These are phyloP conservation scores for Phlyctochytrium arcticum DNA, from an alignment of 192 early-diverging fungal genomes.

Conservation along the genomic window DNA sequence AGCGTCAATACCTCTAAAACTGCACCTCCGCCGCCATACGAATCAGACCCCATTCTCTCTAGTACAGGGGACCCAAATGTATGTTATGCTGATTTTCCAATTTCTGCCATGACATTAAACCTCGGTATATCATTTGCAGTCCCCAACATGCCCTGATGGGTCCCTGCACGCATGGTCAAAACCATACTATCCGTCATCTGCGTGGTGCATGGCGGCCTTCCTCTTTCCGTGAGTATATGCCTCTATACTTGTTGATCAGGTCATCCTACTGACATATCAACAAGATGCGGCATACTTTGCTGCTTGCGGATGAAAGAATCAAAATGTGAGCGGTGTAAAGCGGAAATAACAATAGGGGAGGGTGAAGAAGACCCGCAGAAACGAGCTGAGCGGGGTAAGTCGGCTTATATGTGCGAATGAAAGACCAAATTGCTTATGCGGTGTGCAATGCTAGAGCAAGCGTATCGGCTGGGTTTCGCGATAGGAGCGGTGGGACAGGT, in stretches of 20 bases:
- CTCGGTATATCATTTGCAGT: not conserved
- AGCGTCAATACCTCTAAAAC: too few species aligned
- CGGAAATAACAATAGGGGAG: slow-evolving; percentile 6
- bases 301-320: slow-evolving; percentile 10
- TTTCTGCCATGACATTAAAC: too few species aligned
- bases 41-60: too few species aligned
- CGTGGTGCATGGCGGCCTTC: not conserved
- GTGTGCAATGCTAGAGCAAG: slow-evolving; percentile 13
- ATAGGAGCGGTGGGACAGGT: slow-evolving; percentile 13
- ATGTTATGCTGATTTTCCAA: too few species aligned
- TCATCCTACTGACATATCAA: not conserved
- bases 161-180: slow-evolving; percentile 4
- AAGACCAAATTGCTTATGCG: too few species aligned
- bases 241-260: not conserved
- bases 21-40: too few species aligned
- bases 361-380: slow-evolving; percentile 16
- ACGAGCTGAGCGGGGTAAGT: not conserved
- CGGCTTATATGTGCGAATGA: too few species aligned
- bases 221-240: slow-evolving; percentile 7
- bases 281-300: slow-evolving; percentile 16
- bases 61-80: too few species aligned
- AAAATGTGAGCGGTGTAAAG: slow-evolving; percentile 5
- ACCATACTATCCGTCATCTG: slow-evolving; percentile 17
- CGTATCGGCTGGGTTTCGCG: slow-evolving; percentile 25
- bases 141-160: not conserved